phyloP scores from a whole-genome alignment of 306 rosid species.

The Quercus mongolica region DNA sequence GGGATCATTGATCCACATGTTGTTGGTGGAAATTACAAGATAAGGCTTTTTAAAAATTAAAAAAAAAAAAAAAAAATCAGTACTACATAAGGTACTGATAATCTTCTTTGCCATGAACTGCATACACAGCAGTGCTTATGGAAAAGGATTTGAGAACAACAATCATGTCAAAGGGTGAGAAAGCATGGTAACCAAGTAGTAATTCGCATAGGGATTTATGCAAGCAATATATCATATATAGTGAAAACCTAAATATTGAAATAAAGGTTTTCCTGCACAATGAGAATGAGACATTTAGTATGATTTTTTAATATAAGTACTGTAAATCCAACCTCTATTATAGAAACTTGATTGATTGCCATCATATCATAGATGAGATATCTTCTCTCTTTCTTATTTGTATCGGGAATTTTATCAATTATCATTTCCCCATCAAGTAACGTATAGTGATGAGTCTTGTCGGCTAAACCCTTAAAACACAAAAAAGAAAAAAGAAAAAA shows the following conservation, averaged over 20 bases:
- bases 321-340: constrained; percentile 63
- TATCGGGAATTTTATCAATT: constrained; percentile 83
- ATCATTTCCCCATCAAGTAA: constrained; percentile 97
- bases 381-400: constrained; percentile 88
- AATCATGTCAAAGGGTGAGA: neutral
- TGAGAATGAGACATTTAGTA: neutral
- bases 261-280: neutral
- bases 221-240: neutral
- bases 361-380: constrained; percentile 93
- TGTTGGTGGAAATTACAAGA: neutral
- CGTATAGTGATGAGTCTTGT: constrained; percentile 79
- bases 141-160: neutral
- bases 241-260: neutral
- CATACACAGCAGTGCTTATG: neutral
- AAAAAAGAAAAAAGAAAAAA: constrained; percentile 6
- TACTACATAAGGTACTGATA: too few relatives aligned
- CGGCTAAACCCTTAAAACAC: constrained; percentile 52
- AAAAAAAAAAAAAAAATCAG: too few relatives aligned
- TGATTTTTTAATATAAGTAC: neutral
- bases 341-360: constrained; percentile 57
- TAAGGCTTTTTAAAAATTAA: neutral
- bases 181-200: neutral
- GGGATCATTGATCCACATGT: neutral
- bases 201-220: neutral
- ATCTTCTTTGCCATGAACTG: too few relatives aligned